Conservation (phyloP, 352 stramenopile species). For the Blastocystis sp. region DNA sequence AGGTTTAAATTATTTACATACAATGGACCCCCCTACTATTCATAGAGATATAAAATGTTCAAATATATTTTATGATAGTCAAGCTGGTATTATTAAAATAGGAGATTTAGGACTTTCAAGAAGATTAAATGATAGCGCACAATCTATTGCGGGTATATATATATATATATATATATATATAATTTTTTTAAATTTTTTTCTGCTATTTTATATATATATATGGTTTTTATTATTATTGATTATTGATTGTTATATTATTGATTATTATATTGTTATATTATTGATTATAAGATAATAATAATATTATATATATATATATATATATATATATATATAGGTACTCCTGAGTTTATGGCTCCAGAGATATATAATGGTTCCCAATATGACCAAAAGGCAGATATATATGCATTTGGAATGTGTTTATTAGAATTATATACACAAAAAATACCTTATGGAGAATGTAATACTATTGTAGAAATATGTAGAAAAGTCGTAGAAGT, state of each 20-base stretch:
- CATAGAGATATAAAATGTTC: constrained; percentile 75
- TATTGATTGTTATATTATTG: too few relatives aligned
- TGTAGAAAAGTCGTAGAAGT: constrained; percentile 63
- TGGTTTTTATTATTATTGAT: too few relatives aligned
- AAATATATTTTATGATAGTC: constrained; percentile 95
- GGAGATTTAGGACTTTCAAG: constrained; percentile 70
- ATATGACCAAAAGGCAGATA: constrained; percentile 53
- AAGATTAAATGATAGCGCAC: not conserved
- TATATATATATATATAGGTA: too few relatives aligned
- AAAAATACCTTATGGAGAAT: constrained; percentile 78
- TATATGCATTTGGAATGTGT: constrained; percentile 98
- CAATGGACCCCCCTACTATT: constrained; percentile 64
- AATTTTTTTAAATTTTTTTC: too few relatives aligned
- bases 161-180: too few relatives aligned
- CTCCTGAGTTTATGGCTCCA: constrained; percentile 95
- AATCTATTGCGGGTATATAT: constrained; percentile 34
- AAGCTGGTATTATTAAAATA: constrained; percentile 84
- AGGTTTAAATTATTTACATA: constrained; percentile 71
- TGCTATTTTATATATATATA: too few relatives aligned
- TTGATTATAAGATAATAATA: too few relatives aligned
- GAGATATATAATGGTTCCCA: constrained; percentile 74
- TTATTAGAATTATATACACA: constrained; percentile 97
- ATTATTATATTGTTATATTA: too few relatives aligned
- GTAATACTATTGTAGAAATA: constrained; percentile 62
- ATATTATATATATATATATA: too few relatives aligned